Evolutionary conservation across 1,284 basidiomycete species (phyloP).

Genomic region (Cryptococcus maquisensis): DNA sequence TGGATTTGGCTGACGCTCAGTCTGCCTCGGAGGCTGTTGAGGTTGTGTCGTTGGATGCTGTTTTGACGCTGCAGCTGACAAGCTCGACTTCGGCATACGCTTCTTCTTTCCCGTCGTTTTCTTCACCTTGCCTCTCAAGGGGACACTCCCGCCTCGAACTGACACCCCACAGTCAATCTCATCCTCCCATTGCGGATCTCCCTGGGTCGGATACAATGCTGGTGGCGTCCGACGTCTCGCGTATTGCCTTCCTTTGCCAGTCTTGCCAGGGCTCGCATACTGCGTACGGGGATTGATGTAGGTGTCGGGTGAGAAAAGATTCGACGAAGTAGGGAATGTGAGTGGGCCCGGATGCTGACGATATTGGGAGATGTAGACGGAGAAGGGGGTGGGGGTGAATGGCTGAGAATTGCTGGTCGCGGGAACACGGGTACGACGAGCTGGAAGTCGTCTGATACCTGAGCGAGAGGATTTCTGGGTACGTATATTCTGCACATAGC

Average conservation of each 20-base stretch:
- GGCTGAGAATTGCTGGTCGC: constrained; percentile 1
- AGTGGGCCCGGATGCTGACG: neutral
- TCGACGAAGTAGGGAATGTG: neutral
- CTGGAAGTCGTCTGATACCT: neutral
- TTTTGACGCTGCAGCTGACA: neutral
- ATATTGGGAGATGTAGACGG: constrained; percentile 5
- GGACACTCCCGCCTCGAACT: too few species aligned
- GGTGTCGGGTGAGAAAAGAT: neutral
- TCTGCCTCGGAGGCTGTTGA: neutral
- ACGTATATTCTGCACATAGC: neutral
- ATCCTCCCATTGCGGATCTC: constrained; percentile 3
- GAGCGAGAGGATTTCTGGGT: neutral
- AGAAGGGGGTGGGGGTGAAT: constrained; percentile 3
- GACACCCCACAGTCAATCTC: neutral
- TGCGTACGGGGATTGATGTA: neutral
- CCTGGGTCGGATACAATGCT: neutral
- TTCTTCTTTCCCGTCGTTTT: too few species aligned
- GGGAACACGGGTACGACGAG: constrained; percentile 1
- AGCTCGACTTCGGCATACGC: too few species aligned
- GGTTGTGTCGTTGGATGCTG: neutral
- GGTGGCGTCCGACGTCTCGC: neutral
- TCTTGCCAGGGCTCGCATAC: too few species aligned
- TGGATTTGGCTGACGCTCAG: too few species aligned
- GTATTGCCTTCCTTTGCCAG: neutral
- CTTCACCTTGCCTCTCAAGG: too few species aligned